phyloP scores from a whole-genome alignment of 1,284 basidiomycete genomes.

The Leccinum laetum region DNA sequence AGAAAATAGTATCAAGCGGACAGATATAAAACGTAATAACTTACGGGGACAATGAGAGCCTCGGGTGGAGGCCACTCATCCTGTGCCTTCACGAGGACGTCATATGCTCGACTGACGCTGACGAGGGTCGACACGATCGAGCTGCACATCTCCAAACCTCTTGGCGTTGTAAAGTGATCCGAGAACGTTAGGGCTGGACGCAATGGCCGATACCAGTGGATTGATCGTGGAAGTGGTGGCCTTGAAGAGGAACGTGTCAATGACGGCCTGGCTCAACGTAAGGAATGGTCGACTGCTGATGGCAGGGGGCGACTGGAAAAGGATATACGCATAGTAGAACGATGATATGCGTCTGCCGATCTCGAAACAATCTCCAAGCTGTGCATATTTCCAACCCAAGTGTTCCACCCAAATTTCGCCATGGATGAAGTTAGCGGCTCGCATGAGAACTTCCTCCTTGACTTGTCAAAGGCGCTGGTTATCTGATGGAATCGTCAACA shows the following conservation, averaged over 20 bases:
- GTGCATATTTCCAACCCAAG: slow-evolving; percentile 78
- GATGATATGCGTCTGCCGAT: slow-evolving; percentile 68
- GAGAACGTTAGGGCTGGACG: slow-evolving; percentile 59
- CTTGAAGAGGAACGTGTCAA: slow-evolving; percentile 66
- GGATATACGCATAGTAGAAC: slow-evolving; percentile 70
- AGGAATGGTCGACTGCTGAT: slow-evolving; percentile 55
- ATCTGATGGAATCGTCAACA: slow-evolving; percentile 50
- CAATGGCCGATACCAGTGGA: slow-evolving; percentile 71
- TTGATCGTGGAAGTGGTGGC: slow-evolving; percentile 75
- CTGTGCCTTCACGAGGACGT: slow-evolving; percentile 61
- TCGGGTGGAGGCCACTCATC: slow-evolving; percentile 72
- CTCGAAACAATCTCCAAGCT: slow-evolving; percentile 78
- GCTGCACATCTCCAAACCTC: slow-evolving; percentile 71
- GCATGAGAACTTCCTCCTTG: slow-evolving; percentile 81
- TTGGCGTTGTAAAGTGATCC: slow-evolving; percentile 59
- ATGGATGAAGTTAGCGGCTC: slow-evolving; percentile 76
- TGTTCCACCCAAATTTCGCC: slow-evolving; percentile 87
- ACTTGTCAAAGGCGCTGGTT: slow-evolving; percentile 62
- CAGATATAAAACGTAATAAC: slow-evolving; percentile 31
- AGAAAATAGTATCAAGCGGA: background rate
- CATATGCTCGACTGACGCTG: slow-evolving; percentile 69
- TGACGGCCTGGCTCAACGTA: slow-evolving; percentile 58
- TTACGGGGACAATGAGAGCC: slow-evolving; percentile 72
- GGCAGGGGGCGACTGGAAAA: slow-evolving; percentile 60
- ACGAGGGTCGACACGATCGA: slow-evolving; percentile 72